Percentiles rank a stretch among this genome's conserved stretches.
Evolutionary conservation across 805 yeast genomes (phyloP).

Genomic region (Schwanniomyces vanrijiae): DNA sequence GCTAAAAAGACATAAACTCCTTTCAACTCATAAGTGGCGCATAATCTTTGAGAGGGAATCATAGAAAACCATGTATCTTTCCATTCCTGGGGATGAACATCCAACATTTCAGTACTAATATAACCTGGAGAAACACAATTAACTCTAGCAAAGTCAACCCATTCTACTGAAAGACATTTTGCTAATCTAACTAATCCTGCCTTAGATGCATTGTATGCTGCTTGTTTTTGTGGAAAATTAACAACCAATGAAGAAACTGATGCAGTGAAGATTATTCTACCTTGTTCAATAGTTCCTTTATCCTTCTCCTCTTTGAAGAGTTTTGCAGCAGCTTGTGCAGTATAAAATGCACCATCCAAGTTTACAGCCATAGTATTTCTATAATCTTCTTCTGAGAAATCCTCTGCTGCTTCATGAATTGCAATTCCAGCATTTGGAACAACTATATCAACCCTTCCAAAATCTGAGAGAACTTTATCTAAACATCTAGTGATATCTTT

Average conservation of each 20-base stretch:
- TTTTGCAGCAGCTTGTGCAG: constrained; percentile 48
- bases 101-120: constrained; percentile 69
- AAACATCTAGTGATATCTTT: constrained; percentile 20
- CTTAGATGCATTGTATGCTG: constrained; percentile 45
- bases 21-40: constrained; percentile 71
- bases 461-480: constrained; percentile 25
- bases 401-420: constrained; percentile 26
- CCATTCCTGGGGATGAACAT: constrained; percentile 59
- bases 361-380: constrained; percentile 37
- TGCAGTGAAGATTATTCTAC: constrained; percentile 44
- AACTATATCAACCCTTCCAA: constrained; percentile 37
- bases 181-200: constrained; percentile 35
- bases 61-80: neutral
- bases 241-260: constrained; percentile 43
- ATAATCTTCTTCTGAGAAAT: constrained; percentile 38
- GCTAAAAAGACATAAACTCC: constrained; percentile 70
- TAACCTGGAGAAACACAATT: constrained; percentile 75
- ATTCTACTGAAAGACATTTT: constrained; percentile 51
- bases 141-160: constrained; percentile 52
- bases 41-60: constrained; percentile 67
- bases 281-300: constrained; percentile 31
- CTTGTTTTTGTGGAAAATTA: constrained; percentile 37
- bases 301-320: constrained; percentile 41
- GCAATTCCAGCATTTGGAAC: constrained; percentile 42
- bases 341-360: constrained; percentile 44